Conservation (phyloP, 2,329 filamentous ascomycete species). For the Diaporthe aspalathi region DNA sequence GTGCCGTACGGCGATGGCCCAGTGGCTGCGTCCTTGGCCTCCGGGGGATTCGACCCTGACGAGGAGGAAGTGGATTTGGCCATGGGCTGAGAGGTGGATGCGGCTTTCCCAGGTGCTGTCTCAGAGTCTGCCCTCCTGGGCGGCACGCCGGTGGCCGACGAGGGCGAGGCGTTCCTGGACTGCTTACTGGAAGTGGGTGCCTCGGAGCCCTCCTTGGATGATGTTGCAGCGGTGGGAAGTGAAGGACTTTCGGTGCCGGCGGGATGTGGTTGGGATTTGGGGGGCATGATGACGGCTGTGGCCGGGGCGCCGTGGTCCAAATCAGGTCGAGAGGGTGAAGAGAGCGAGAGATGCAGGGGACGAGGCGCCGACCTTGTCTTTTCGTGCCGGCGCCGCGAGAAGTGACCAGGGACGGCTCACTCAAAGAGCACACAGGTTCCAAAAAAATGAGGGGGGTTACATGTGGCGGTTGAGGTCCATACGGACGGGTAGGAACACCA, state of each 20-base stretch:
- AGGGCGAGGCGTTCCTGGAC: constrained; percentile 42
- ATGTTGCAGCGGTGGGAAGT: constrained; percentile 43
- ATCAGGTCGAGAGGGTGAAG: background rate
- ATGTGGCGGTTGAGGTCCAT: constrained; percentile 36
- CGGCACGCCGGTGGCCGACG: constrained; percentile 45
- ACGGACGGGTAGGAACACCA: constrained; percentile 23
- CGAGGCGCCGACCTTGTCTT: constrained; percentile 38
- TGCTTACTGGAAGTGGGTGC: constrained; percentile 44
- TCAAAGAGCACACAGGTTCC: constrained; percentile 24
- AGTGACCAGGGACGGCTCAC: constrained; percentile 17
- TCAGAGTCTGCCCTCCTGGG: constrained; percentile 48
- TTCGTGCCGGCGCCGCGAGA: constrained; percentile 38
- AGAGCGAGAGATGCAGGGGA: background rate
- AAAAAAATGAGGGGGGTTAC: constrained; percentile 29
- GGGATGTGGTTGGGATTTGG: constrained; percentile 51
- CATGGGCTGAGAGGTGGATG: constrained; percentile 56
- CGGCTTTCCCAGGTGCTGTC: constrained; percentile 40
- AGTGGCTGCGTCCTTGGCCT: constrained; percentile 63
- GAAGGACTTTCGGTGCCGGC: constrained; percentile 44
- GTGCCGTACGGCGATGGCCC: constrained; percentile 85
- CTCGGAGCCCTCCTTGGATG: constrained; percentile 45
- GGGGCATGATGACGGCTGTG: constrained; percentile 47
- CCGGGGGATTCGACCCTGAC: constrained; percentile 55
- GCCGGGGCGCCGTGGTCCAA: constrained; percentile 28
- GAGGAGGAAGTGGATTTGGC: constrained; percentile 60